Evolutionary conservation across 2,329 filamentous ascomycete species (phyloP), one percentile per base, ranked within the genome.

Genomic region (Aspergillus latus): DNA sequence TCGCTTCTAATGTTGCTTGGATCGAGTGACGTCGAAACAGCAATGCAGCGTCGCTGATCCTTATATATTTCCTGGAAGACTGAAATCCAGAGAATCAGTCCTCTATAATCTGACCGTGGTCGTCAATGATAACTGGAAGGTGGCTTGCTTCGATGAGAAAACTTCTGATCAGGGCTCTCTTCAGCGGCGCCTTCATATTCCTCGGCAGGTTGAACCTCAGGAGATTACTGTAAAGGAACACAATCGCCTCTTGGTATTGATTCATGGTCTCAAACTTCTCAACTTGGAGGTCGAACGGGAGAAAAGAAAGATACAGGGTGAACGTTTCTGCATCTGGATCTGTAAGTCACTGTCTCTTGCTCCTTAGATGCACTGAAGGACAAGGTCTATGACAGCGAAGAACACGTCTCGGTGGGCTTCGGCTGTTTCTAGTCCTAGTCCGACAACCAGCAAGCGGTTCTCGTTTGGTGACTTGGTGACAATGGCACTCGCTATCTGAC

Each of bases 401-500:
- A 77, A 78, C 3, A 69, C 66, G 64, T 78, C 73, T 36, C 74
- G 66, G 58, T 75, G 72, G 29, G 67, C 61, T 21, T 74, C 74
- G 32, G 70, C 71, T 53, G 76, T 78, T 45, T 81, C 76, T 37
- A 86, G 68, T 0, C 84, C 84, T 59, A 85, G 68, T 0, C 84
- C 84, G 34, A 88, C 65, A 21, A 88, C 80, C 11, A 88, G 73
- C 61, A 82, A 74, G 42, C 85, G 74, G 60, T 77, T 79, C 69
- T 88, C 85, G 44, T 78, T 75, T 5, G 90, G 86, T 51, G 89
- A 82, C 60, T 86, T 86, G 58, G 88, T 84, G 15, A 87, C 81
- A 57, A 99, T 83, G 39, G 88, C 84, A 67, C 87, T 95, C 4
- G 88, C 94, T 62, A 97, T 88, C 67, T 97, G 93, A 43, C 90